Conservation (phyloP, 192 early-diverging fungal genomes). For the Spinellus fusiger region DNA sequence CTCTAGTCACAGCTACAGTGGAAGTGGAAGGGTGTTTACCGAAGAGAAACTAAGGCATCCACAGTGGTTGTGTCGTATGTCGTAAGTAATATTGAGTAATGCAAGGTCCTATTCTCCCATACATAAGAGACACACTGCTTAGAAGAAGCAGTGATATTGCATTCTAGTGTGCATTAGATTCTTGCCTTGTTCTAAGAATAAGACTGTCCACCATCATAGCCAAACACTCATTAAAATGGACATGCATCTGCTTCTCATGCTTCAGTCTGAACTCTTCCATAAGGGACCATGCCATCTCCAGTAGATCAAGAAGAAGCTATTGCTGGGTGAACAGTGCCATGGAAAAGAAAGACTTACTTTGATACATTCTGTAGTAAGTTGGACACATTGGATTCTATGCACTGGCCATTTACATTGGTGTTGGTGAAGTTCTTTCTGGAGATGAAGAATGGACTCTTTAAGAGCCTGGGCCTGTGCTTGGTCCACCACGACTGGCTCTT, state of each 20-base stretch:
- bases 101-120: background rate
- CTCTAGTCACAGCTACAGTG: background rate
- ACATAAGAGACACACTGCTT: background rate
- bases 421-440: background rate
- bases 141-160: background rate
- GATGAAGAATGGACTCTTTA: background rate
- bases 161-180: background rate
- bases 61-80: background rate
- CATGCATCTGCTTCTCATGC: background rate
- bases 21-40: background rate
- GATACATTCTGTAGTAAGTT: background rate
- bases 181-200: slow-evolving; percentile 1
- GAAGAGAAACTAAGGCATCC: background rate
- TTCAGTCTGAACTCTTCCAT: slow-evolving; percentile 1
- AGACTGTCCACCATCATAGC: background rate
- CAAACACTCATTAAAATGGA: background rate
- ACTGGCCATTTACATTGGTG: background rate
- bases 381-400: background rate
- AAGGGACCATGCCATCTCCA: background rate
- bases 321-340: background rate
- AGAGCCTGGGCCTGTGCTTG: background rate
- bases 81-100: background rate
- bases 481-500: background rate
- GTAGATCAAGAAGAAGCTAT: background rate
- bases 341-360: background rate